These are phyloP conservation scores for Prunus yedoensis DNA, from an alignment of 331 rosid genomes.

Conservation along the genomic window DNA sequence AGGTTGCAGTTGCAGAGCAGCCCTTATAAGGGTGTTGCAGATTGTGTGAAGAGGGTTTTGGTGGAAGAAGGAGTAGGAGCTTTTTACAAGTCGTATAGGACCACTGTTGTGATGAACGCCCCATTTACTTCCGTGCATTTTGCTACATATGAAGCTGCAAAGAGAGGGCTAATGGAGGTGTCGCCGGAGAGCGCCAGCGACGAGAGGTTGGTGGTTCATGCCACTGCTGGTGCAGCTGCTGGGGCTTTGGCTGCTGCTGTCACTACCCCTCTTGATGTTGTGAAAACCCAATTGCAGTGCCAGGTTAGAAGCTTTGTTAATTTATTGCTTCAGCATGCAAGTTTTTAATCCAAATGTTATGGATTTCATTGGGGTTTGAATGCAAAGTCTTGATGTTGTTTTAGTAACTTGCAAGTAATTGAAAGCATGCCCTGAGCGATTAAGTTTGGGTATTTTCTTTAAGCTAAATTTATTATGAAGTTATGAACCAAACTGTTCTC, in stretches of 20 bases:
- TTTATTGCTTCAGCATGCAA: neutral
- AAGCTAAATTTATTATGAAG: neutral
- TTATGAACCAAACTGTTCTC: neutral
- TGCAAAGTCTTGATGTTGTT: too few species aligned
- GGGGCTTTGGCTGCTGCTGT: constrained; percentile 42
- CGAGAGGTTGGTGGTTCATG: constrained; percentile 41
- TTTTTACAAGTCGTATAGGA: constrained; percentile 46
- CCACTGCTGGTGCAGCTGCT: constrained; percentile 43
- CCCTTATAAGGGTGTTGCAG: constrained; percentile 48
- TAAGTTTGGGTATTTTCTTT: neutral
- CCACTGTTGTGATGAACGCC: constrained; percentile 50
- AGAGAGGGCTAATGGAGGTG: constrained; percentile 31
- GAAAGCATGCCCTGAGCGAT: neutral
- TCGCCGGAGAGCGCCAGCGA: constrained; percentile 26
- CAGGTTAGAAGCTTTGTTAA: constrained; percentile 27
- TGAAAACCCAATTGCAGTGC: constrained; percentile 45
- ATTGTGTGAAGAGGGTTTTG: constrained; percentile 46
- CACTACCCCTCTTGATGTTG: constrained; percentile 47
- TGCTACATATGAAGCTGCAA: constrained; percentile 42
- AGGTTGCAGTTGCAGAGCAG: constrained; percentile 49
- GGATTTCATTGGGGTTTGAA: neutral
- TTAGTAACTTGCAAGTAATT: too few species aligned
- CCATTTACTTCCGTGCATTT: constrained; percentile 44
- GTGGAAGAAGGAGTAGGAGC: constrained; percentile 54
- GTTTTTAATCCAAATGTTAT: neutral